These are phyloP conservation scores for Aspergillus panamensis DNA, from an alignment of 495 filamentous ascomycete species.

Conservation along the genomic window DNA sequence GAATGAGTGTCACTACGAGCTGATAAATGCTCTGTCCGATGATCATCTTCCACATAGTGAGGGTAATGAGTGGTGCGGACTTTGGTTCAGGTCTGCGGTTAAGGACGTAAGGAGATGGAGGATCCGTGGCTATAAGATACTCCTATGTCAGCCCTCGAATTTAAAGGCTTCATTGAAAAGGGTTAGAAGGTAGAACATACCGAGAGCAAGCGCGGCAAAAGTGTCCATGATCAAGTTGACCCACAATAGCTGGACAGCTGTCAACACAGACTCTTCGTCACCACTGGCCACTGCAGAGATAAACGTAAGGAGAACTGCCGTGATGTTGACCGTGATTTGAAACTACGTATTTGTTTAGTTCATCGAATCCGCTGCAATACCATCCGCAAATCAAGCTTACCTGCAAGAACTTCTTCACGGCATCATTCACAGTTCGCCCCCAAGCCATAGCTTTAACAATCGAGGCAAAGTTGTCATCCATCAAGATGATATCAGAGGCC, in stretches of 20 bases:
- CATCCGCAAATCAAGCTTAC: conserved; percentile 27
- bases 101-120: conserved; percentile 65
- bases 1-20: conserved; percentile 69
- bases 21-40: conserved; percentile 82
- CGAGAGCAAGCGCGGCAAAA: conserved; percentile 85
- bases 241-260: conserved; percentile 84
- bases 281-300: conserved; percentile 68
- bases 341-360: conserved; percentile 51
- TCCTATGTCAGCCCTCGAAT: not conserved
- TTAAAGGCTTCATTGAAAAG: not conserved
- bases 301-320: conserved; percentile 79
- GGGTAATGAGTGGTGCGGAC: conserved; percentile 69
- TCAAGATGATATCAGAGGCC: conserved; percentile 88
- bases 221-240: conserved; percentile 95
- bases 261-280: conserved; percentile 69
- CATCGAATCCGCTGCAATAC: not conserved
- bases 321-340: conserved; percentile 90
- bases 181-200: conserved; percentile 17
- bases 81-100: conserved; percentile 74
- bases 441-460: conserved; percentile 86
- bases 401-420: conserved; percentile 87
- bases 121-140: conserved; percentile 62
- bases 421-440: conserved; percentile 86
- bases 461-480: conserved; percentile 91
- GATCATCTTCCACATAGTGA: conserved; percentile 95